A percentile compares a stretch with the other conserved stretches of the same genome.
Evolutionary conservation across 31 red algal genomes (phyloP).

Genomic region (Odonthalia washingtoniensis): DNA sequence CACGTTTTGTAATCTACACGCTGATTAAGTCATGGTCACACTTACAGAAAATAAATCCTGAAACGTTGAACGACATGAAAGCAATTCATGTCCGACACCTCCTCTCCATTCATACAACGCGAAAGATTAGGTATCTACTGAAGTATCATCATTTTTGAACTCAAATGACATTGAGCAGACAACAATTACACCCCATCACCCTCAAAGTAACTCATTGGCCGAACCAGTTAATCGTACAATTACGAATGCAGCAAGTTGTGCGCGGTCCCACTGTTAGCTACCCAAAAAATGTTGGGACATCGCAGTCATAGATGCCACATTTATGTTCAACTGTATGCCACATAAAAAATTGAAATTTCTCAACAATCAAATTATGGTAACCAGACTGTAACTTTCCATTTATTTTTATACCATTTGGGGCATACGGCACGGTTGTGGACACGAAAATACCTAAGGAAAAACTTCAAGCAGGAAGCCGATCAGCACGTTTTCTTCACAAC

Average conservation of each 20-base stretch:
- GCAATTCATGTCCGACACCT: not conserved
- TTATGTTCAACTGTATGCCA: not conserved
- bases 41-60: not conserved
- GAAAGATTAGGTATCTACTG: not conserved
- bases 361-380: too few species aligned
- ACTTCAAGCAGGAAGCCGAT: not conserved
- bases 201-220: not conserved
- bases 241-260: not conserved
- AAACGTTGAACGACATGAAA: not conserved
- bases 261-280: not conserved
- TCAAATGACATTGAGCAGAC: not conserved
- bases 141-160: not conserved
- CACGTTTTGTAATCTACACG: not conserved
- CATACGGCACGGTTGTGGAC: not conserved
- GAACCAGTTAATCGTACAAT: not conserved
- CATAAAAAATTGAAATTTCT: not conserved
- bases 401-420: not conserved
- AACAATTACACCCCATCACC: not conserved
- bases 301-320: not conserved
- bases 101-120: not conserved
- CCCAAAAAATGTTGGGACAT: not conserved
- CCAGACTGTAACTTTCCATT: not conserved
- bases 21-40: not conserved
- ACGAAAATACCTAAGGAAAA: not conserved
- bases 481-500: not conserved